Conservation (phyloP, 1,284 basidiomycete species). For the Chalciporus sp. region DNA sequence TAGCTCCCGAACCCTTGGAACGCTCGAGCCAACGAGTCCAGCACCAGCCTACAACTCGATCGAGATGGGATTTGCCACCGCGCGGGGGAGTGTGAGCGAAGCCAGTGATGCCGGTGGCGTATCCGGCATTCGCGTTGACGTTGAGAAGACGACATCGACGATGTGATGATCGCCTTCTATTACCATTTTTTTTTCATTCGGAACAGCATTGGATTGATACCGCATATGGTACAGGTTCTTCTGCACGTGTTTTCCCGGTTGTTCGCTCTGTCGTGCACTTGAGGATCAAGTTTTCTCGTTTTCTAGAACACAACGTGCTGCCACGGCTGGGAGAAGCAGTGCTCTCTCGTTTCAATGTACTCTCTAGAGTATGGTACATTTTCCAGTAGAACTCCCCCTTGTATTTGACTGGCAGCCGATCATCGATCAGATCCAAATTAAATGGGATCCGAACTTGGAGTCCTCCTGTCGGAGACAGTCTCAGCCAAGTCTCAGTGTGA, state of each 20-base stretch:
- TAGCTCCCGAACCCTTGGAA: constrained; percentile 36
- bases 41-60: constrained; percentile 55
- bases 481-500: no score
- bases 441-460: constrained; percentile 4
- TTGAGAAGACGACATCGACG: constrained; percentile 59
- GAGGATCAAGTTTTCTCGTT: constrained; percentile 18
- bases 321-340: constrained; percentile 18
- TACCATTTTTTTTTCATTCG: constrained; percentile 17
- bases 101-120: constrained; percentile 28
- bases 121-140: constrained; percentile 63
- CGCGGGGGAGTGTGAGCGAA: constrained; percentile 41
- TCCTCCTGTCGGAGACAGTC: neutral
- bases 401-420: constrained; percentile 1
- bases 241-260: constrained; percentile 19
- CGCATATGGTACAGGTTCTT: constrained; percentile 24
- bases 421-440: neutral
- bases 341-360: constrained; percentile 16
- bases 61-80: constrained; percentile 45
- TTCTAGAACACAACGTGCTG: constrained; percentile 22
- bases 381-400: neutral
- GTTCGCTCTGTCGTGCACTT: constrained; percentile 7
- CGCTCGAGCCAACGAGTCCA: constrained; percentile 41
- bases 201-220: constrained; percentile 30
- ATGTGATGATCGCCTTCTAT: constrained; percentile 37
- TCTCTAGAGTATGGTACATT: constrained; percentile 5